Base-by-base conservation (phyloP, 345 rosid species). In the Durio zibethinus region DNA sequence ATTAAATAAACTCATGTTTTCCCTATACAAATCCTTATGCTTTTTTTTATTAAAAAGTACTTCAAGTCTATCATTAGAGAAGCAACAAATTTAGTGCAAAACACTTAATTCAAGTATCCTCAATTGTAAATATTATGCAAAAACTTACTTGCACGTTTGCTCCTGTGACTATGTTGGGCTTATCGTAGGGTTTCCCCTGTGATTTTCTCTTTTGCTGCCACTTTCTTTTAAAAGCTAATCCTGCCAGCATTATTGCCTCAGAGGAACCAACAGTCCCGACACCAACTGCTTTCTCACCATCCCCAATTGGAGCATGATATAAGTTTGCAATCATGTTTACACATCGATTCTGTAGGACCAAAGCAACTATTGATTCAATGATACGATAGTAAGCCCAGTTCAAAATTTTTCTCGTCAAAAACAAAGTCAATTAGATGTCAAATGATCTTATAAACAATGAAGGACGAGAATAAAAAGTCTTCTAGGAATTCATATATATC, bases 231-330 rank as follows among this genome's bases (percentile, higher is more conserved):
- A 91, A 91, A 71, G 97, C 93, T 40, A 91, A 83, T 38, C 97
- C 97, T 2, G 97, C 97, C 36, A 91, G 85, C 97, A 91, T 91
- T 63, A 91, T 90, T 31, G 93, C 97, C 81, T 91, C 92, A 0
- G 94, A 90, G 64, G 92, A 91, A 36, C 97, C 94, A 0, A 91
- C 92, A 7, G 97, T 91, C 40, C 92, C 94, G 0, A 89, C 89
- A 0, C 97, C 97, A 14, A 91, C 75, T 7, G 94, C 97, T 20
- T 87, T 76, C 79, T 90, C 92, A 0, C 76, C 78, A 21, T 88
- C 91, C 35, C 88, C 91, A 21, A 88, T 62, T 0, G 92, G 94
- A 11, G 97, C 88, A 65, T 91, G 84, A 85, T 90, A 90, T 21
- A 91, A 71, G 83, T 88, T 86, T n/a, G 94, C 94, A 61, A 91